Base-by-base conservation (phyloP, 495 filamentous ascomycete genomes). In the Hypomontagnella monticulosa region DNA sequence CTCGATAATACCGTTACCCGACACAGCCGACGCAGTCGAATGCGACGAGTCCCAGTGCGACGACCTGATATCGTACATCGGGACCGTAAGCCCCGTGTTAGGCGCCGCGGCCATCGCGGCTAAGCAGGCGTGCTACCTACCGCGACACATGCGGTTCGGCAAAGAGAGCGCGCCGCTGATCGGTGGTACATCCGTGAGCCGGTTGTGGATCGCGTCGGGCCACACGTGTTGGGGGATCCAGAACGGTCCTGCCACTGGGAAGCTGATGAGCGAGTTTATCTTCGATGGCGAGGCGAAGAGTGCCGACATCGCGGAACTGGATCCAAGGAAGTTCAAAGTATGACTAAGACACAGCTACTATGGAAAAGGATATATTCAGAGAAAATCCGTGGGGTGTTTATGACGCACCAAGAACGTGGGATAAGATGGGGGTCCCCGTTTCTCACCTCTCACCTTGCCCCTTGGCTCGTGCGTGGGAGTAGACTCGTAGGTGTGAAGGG, bases 211-310 rank as follows among this genome's bases (percentile, higher is more conserved):
- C 62, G 95, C 96, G 2, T 83, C 91, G 5, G 95, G 95, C 10
- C 95, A 99, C 78, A 97, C 92, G 3, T 98, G 95, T 76, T 98
- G 95, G 95, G 94, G 94, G 12, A 97, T 99, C 49, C 94, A 97
- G 76, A 99, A 99, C 81, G 93, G 88, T 2, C 93, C 93, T 4
- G 96, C 87, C 5, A 97, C 93, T 15, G 95, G 94, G 3, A 92
- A 89, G 80, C 76, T 96, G 34, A 90, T 99, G 79, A 91, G 89
- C 57, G 92, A 94, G 71, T 85, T 95, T 75, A 79, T 96, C 4
- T 89, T 93, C 70, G 92, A 96, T 55, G 93, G 93, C 7, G 81
- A 83, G 62, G 86, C 90, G 4, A 90, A 78, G 72, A 94, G 91
- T 57, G 93, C 91, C 11, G 87, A 88, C 63, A 85, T 94, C 43